Base-by-base conservation (phyloP, 2,329 filamentous ascomycete genomes). In the Ascochyta lentis region DNA sequence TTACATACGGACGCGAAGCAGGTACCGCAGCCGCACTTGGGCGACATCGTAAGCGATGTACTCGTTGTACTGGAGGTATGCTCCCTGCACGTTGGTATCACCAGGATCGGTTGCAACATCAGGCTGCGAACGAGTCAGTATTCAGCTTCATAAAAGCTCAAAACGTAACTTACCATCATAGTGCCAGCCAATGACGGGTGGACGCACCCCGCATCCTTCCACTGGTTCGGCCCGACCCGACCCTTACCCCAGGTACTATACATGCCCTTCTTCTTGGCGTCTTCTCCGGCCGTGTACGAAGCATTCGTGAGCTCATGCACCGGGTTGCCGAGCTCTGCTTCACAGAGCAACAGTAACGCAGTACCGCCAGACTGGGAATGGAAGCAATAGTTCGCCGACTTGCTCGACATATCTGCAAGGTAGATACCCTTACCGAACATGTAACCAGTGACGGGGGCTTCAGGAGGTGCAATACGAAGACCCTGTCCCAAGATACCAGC, bases 381-480 rank as follows among this genome's bases (percentile, higher is more conserved):
- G 48, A 75, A 83, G 71, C 91, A 95, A 77, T 96, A 96, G 65
- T 86, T 86, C 15, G 91, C 91, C 2, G 89, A 92, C 77, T 96
- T 96, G 71, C 85, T 89, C 3, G 71, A 74, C 82, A 92, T 92
- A 67, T 96, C 91, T 2, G 91, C 91, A 2, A 96, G 83, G 70
- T 96, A 96, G 42, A 96, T 89, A 40, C 92, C 92, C 75, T 96
- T 96, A 54, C 89, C 92, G 64, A 96, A 96, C 89, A 94, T 94
- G 78, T 94, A 92, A 1, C 91, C 91, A 4, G 82, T 84, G 0
- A 87, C 87, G 0, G 91, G 92, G 0, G 92, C 92, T 73, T 96
- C 89, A 0, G 89, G 89, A 0, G 92, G 92, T 6, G 92, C 92
- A 62, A 96, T 96, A n/a, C 91, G 89, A 6, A 96, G 83, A 61